Conservation (phyloP, 148 eudicot genomes). For the Cornus florida region DNA sequence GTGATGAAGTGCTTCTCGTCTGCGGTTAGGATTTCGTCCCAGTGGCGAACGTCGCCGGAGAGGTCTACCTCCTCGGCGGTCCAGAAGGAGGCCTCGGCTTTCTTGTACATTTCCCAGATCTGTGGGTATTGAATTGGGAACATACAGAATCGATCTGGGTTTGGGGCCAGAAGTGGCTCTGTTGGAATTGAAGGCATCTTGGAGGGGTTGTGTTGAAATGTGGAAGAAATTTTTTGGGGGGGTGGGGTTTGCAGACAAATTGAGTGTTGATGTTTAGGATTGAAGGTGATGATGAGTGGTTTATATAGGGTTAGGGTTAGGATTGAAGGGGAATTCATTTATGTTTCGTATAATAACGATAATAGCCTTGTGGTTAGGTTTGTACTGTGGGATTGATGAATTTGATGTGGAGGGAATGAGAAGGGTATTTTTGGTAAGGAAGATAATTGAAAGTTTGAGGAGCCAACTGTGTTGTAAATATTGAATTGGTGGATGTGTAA, state of each 20-base stretch:
- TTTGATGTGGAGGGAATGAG: neutral
- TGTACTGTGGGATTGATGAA: neutral
- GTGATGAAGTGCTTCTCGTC: slow-evolving; percentile 78
- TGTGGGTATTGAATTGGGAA: slow-evolving; percentile 60
- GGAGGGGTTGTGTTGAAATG: neutral
- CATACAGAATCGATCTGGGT: slow-evolving; percentile 75
- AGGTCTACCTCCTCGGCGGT: slow-evolving; percentile 72
- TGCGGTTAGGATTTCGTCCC: slow-evolving; percentile 49
- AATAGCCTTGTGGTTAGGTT: neutral
- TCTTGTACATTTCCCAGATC: slow-evolving; percentile 80
- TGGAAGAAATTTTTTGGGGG: neutral
- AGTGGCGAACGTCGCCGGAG: slow-evolving; percentile 47
- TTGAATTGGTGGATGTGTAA: neutral
- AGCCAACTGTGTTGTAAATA: neutral
- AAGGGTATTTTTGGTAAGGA: neutral
- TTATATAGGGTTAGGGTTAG: neutral
- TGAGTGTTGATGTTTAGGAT: neutral
- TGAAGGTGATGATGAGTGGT: neutral
- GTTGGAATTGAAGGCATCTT: slow-evolving; percentile 42
- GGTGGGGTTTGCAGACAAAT: neutral
- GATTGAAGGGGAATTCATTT: neutral
- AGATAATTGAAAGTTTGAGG: neutral
- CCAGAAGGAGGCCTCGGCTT: slow-evolving; percentile 76
- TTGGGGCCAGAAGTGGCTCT: slow-evolving; percentile 45
- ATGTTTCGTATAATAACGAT: neutral